phyloP scores from a whole-genome alignment of 139 green algal species.

The Ettlia oleoabundans region DNA sequence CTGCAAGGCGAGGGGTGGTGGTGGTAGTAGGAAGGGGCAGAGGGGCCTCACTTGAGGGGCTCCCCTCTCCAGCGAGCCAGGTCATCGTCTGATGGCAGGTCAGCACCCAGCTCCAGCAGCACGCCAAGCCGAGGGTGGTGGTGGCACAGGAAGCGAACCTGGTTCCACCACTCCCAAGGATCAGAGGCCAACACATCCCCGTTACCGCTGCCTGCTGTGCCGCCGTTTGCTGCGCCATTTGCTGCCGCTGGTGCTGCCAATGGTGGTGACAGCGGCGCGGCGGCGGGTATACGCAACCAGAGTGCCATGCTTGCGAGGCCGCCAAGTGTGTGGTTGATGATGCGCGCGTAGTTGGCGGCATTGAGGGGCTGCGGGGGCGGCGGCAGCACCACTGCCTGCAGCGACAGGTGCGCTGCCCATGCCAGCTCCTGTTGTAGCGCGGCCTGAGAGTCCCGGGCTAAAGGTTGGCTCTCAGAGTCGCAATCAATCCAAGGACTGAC shows the following conservation, averaged over 20 bases:
- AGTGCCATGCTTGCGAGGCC: slow-evolving; percentile 77
- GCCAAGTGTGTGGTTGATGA: slow-evolving; percentile 74
- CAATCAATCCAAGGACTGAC: slow-evolving; percentile 84
- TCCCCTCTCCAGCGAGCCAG: slow-evolving; percentile 86
- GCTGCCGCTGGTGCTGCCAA: slow-evolving; percentile 14
- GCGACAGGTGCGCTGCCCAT: slow-evolving; percentile 91
- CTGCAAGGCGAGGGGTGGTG: no score
- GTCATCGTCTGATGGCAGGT: slow-evolving; percentile 41
- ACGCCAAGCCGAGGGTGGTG: slow-evolving; percentile 77
- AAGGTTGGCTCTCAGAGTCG: slow-evolving; percentile 57
- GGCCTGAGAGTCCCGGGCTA: slow-evolving; percentile 57
- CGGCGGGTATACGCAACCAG: slow-evolving; percentile 84
- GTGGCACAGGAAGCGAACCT: slow-evolving; percentile 74
- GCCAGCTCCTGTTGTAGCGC: slow-evolving; percentile 85
- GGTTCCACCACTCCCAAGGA: slow-evolving; percentile 80
- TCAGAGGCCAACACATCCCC: no score
- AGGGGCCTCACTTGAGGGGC: slow-evolving; percentile 69
- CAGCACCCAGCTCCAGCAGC: slow-evolving; percentile 66
- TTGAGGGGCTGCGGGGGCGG: slow-evolving; percentile 40
- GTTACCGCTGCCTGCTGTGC: background rate
- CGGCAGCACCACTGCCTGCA: slow-evolving; percentile 88
- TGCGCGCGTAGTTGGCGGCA: slow-evolving; percentile 76
- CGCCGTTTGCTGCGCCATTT: background rate
- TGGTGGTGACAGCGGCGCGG: background rate
- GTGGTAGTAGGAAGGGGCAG: no score